These are phyloP conservation scores for Colletotrichum sansevieriae DNA, from an alignment of 2,329 filamentous ascomycete species.

Conservation along the genomic window DNA sequence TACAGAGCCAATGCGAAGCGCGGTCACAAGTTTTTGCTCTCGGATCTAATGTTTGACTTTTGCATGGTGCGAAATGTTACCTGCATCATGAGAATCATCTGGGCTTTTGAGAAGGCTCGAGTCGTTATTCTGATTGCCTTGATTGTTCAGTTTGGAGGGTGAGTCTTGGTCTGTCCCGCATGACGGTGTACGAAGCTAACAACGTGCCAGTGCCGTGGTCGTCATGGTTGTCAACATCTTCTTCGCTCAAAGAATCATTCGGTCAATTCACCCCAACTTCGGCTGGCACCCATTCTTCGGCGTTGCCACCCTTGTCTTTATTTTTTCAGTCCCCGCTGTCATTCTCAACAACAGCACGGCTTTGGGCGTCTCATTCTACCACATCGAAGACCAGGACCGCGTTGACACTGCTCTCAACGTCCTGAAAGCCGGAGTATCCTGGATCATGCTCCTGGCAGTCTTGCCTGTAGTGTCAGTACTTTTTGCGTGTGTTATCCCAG, in stretches of 20 bases:
- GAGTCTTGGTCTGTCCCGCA: conserved; percentile 7
- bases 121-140: conserved; percentile 51
- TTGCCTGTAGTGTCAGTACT: conserved; percentile 45
- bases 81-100: conserved; percentile 53
- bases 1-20: conserved; percentile 49
- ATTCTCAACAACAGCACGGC: conserved; percentile 52
- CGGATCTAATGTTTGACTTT: conserved; percentile 54
- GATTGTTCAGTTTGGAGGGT: conserved; percentile 54
- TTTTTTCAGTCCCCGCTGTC: conserved; percentile 47
- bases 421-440: conserved; percentile 44
- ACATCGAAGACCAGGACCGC: conserved; percentile 40
- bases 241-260: conserved; percentile 55
- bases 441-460: conserved; percentile 44
- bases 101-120: conserved; percentile 47
- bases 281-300: conserved; percentile 52
- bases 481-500: conserved; percentile 45
- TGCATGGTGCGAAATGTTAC: conserved; percentile 52
- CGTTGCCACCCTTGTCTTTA: conserved; percentile 44
- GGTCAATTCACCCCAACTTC: conserved; percentile 52
- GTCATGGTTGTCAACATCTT: conserved; percentile 55
- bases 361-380: conserved; percentile 46
- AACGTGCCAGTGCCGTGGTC: conserved; percentile 54
- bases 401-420: conserved; percentile 37
- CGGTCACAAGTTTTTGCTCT: conserved; percentile 55
- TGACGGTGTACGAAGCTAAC: conserved; percentile 40